Base-by-base conservation (phyloP, 805 yeast genomes). In the Kregervanrija fluxuum region DNA sequence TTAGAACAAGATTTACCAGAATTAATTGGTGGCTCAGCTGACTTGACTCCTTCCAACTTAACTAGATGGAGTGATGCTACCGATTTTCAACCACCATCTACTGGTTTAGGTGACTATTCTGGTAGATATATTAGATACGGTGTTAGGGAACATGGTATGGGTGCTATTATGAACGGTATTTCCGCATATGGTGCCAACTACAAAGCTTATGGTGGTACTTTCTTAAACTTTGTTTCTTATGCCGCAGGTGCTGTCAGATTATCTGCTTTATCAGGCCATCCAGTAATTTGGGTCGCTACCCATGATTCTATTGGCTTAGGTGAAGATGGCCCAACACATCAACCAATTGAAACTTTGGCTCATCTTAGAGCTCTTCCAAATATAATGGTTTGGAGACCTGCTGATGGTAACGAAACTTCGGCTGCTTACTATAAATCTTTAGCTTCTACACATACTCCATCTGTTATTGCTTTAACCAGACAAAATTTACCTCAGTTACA, bases 141-240 rank as follows among this genome's bases (percentile, higher is more conserved):
- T 82, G 96, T 91, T 54, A 85, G 99, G 73, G 99, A 91, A 77
- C 98, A 93, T 71, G 97, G 87, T 68, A 89, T 91, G 97, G 96
- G 96, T 73, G 96, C 97, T 54, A 85, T 90, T 67, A 77, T 90
- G 80, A 91, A 93, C 72, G 99, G 99, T 83, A 85, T 91, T 58
- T 76, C 93, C 48, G 97, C 96, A 45, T 91, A 71, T 62, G 85
- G 85, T 71, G 85, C 85, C 52, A 87, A 86, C 73, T 80, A 74
- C 77, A 85, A 82, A 69, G 82, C 89, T 57, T 90, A 82, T 73
- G 96, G 96, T 68, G 98, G 96, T 71, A 91, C 99, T 62, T 91
- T 91, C 89, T 77, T 91, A 69, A 91, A 93, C 81, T 91, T 91
- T 59, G 82, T 77, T 51, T 76, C 82, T 11, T 85, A 85, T 60